phyloP scores from a whole-genome alignment of 495 filamentous ascomycete genomes.

The Pseudomonodictys pantanalensis region DNA sequence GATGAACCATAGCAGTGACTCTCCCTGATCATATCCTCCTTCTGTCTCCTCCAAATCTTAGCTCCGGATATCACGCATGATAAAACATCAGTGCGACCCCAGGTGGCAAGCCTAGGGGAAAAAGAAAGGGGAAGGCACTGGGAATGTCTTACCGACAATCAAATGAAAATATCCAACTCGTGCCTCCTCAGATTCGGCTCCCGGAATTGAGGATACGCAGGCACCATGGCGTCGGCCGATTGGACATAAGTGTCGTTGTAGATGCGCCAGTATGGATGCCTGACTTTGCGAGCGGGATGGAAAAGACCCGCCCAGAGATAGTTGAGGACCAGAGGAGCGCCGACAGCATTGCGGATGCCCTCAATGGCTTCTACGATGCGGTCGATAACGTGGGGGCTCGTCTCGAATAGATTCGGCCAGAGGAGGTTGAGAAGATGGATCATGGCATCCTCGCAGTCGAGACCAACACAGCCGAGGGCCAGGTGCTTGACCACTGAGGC shows the following conservation, averaged over 20 bases:
- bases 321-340: constrained; percentile 87
- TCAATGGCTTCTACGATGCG: constrained; percentile 95
- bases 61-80: too few species aligned
- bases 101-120: neutral
- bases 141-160: constrained; percentile 30
- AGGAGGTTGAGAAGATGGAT: constrained; percentile 93
- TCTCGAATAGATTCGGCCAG: constrained; percentile 97
- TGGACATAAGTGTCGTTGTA: constrained; percentile 99
- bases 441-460: constrained; percentile 99
- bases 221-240: constrained; percentile 87
- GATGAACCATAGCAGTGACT: too few species aligned
- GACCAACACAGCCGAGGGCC: constrained; percentile 88
- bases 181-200: constrained; percentile 70
- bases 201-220: constrained; percentile 84
- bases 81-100: too few species aligned
- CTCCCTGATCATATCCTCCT: too few species aligned
- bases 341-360: constrained; percentile 91
- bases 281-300: constrained; percentile 91
- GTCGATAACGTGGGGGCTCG: constrained; percentile 97
- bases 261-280: constrained; percentile 87
- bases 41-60: too few species aligned
- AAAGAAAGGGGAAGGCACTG: neutral
- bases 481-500: constrained; percentile 96
- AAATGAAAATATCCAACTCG: constrained; percentile 83
- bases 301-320: constrained; percentile 98